Evolutionary conservation across 1,139 yeast genomes (phyloP).

Genomic region (Eremothecium gossypii): DNA sequence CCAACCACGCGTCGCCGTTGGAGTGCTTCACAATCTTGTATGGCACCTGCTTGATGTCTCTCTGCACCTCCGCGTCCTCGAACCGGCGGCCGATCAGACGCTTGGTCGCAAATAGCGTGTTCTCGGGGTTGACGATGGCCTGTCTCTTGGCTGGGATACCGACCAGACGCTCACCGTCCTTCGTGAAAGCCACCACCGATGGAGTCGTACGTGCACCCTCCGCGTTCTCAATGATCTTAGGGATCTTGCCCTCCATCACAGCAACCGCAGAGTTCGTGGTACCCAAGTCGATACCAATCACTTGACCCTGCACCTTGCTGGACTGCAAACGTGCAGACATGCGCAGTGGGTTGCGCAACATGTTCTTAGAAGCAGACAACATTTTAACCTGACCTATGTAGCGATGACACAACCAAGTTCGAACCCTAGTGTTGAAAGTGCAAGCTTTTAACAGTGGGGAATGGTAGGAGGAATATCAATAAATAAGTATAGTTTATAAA

Average conservation of each 20-base stretch:
- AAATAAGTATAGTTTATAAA: no score
- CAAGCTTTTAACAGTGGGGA: no score
- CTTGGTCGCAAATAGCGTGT: slow-evolving; percentile 95
- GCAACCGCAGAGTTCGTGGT: slow-evolving; percentile 99
- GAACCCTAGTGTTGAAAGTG: no score
- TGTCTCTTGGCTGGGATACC: slow-evolving; percentile 99
- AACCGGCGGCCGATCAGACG: slow-evolving; percentile 97
- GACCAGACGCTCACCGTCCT: slow-evolving; percentile 89
- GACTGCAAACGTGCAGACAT: slow-evolving; percentile 36
- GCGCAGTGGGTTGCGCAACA: slow-evolving; percentile 22
- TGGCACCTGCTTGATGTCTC: slow-evolving; percentile 93
- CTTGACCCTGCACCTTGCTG: slow-evolving; percentile 56
- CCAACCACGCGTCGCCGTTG: slow-evolving; percentile 99
- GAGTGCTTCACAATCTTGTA: slow-evolving; percentile 93
- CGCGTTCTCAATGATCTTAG: slow-evolving; percentile 93
- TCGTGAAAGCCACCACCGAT: slow-evolving; percentile 95
- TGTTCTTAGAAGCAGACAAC: slow-evolving; percentile 27
- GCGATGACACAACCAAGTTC: no score
- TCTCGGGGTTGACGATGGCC: slow-evolving; percentile 97
- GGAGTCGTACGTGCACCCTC: slow-evolving; percentile 99
- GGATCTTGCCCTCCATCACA: slow-evolving; percentile 92
- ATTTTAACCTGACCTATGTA: slow-evolving; percentile 7
- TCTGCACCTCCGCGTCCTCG: slow-evolving; percentile 93
- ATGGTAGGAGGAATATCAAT: no score
- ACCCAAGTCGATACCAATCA: slow-evolving; percentile 97